Conservation (phyloP, 208 protist species). For the Chromosphaera perkinsii region DNA sequence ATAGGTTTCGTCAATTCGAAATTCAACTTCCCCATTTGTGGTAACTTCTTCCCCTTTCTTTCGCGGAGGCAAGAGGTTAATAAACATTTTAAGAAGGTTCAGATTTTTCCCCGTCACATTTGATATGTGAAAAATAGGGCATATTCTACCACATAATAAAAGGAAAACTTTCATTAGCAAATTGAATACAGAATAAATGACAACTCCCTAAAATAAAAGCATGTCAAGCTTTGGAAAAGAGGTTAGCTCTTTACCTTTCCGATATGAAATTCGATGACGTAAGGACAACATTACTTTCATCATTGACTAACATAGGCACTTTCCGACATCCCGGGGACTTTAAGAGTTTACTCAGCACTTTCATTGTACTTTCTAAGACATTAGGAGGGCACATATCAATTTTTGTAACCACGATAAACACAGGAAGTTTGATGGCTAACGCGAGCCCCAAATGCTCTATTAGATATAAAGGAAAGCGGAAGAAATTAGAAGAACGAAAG, state of each 20-base stretch:
- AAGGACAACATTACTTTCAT: slow-evolving; percentile 78
- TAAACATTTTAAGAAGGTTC: slow-evolving; percentile 55
- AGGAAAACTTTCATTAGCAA: too few relatives aligned
- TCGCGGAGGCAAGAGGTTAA: slow-evolving; percentile 31
- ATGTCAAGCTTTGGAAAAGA: neutral
- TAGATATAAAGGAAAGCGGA: slow-evolving; percentile 82
- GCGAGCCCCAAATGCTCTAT: slow-evolving; percentile 91
- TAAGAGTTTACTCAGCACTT: slow-evolving; percentile 69
- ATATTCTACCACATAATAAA: slow-evolving; percentile 40
- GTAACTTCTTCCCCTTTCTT: neutral
- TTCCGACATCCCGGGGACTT: slow-evolving; percentile 80
- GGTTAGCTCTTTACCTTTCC: too few relatives aligned
- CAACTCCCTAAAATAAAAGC: slow-evolving; percentile 1
- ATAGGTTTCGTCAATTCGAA: slow-evolving; percentile 45
- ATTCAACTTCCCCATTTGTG: slow-evolving; percentile 42
- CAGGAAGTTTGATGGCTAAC: slow-evolving; percentile 87
- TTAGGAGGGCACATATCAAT: slow-evolving; percentile 86
- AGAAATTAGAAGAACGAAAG: neutral
- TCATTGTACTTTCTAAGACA: slow-evolving; percentile 43
- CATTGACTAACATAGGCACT: slow-evolving; percentile 71
- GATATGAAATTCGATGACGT: slow-evolving; percentile 80
- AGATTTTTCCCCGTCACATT: slow-evolving; percentile 87
- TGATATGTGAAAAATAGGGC: slow-evolving; percentile 67
- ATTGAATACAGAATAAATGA: too few relatives aligned
- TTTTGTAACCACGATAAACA: slow-evolving; percentile 90